Conservation (phyloP, 2,329 filamentous ascomycete species). For the Pseudogymnoascus sp. region DNA sequence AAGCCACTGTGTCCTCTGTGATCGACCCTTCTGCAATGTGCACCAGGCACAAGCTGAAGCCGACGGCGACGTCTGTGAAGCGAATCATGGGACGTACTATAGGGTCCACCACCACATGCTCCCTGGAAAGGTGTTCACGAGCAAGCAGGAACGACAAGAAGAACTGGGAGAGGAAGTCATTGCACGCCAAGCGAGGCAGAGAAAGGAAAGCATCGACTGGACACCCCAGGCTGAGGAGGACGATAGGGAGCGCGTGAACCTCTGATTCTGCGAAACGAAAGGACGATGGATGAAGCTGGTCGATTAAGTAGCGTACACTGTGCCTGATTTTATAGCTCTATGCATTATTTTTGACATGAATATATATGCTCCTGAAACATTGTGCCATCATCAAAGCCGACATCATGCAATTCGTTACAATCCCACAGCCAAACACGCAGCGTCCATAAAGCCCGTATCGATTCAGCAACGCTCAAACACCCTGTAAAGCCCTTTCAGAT, state of each 20-base stretch:
- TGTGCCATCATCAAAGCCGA: neutral
- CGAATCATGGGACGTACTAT: slow-evolving; percentile 2
- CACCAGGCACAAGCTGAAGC: neutral
- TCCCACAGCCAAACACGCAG: neutral
- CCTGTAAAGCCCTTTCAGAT: slow-evolving; percentile 83
- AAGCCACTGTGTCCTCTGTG: slow-evolving; percentile 2
- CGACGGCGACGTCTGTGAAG: slow-evolving; percentile 4
- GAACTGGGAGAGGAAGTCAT: neutral
- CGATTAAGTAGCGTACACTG: neutral
- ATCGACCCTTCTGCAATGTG: neutral
- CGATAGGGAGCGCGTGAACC: neutral
- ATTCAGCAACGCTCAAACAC: slow-evolving; percentile 87
- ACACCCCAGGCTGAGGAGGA: neutral
- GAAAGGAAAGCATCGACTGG: slow-evolving; percentile 2
- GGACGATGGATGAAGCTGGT: neutral
- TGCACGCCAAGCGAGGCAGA: neutral
- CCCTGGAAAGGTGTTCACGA: slow-evolving; percentile 3
- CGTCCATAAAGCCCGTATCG: neutral
- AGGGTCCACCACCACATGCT: neutral
- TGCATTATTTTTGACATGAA: neutral
- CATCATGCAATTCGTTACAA: neutral
- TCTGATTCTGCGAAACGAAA: neutral
- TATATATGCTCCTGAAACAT: neutral
- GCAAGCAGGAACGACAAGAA: slow-evolving; percentile 1
- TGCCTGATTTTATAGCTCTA: slow-evolving; percentile 7